These are phyloP conservation scores for Zygosaccharomyces sapae DNA, from an alignment of 1,139 yeast genomes.

Conservation along the genomic window DNA sequence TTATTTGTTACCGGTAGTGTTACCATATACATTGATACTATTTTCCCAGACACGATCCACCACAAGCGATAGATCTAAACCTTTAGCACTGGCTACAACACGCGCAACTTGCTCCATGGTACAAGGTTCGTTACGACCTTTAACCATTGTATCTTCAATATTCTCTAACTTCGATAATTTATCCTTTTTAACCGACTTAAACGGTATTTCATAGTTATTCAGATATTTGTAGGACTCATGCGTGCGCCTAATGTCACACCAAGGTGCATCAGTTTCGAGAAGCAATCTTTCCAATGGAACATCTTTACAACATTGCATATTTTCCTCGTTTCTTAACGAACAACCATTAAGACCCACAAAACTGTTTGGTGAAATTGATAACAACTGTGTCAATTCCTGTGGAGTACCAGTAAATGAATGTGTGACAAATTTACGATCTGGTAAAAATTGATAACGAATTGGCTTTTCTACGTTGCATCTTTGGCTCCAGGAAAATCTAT, in stretches of 20 bases:
- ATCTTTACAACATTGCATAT: slow-evolving; percentile 56
- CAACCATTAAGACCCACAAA: slow-evolving; percentile 89
- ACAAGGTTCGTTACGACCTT: slow-evolving; percentile 90
- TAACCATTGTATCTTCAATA: slow-evolving; percentile 48
- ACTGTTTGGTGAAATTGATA: slow-evolving; percentile 41
- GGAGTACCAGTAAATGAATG: slow-evolving; percentile 89
- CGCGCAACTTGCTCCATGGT: slow-evolving; percentile 76
- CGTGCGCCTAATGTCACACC: slow-evolving; percentile 90
- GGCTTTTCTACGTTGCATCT: slow-evolving; percentile 32
- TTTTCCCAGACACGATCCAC: slow-evolving; percentile 63
- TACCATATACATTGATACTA: slow-evolving; percentile 48
- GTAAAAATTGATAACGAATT: slow-evolving; percentile 36
- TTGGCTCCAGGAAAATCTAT: slow-evolving; percentile 19
- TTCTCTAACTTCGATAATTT: slow-evolving; percentile 25
- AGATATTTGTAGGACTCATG: slow-evolving; percentile 68
- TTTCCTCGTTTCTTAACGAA: slow-evolving; percentile 74
- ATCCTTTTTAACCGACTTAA: slow-evolving; percentile 30
- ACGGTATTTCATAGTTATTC: slow-evolving; percentile 28
- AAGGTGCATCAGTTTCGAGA: slow-evolving; percentile 96
- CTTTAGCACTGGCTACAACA: slow-evolving; percentile 60
- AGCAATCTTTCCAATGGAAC: slow-evolving; percentile 68
- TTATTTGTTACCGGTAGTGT: neutral
- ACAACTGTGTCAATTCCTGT: slow-evolving; percentile 52
- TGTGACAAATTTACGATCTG: slow-evolving; percentile 52
- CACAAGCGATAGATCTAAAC: slow-evolving; percentile 48